Evolutionary conservation across 352 stramenopile species (phyloP).

Genomic region (Pythium volutum): DNA sequence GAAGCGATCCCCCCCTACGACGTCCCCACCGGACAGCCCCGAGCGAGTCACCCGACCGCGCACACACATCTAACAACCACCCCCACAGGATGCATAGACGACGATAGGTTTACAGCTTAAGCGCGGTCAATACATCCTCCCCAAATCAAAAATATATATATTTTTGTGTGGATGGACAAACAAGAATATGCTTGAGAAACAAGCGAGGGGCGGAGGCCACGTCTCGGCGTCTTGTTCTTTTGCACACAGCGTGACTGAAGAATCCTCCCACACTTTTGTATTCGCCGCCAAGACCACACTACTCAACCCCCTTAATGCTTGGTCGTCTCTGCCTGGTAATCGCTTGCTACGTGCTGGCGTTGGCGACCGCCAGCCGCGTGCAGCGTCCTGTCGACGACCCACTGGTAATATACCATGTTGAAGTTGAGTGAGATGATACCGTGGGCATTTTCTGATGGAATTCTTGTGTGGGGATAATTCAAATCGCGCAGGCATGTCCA

Average conservation of each 20-base stretch:
- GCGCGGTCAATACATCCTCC: too few relatives aligned
- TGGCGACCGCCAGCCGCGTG: neutral
- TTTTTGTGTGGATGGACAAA: neutral
- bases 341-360: neutral
- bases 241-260: neutral
- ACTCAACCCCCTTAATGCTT: neutral
- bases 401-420: slow-evolving; percentile 27
- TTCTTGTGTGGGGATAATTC: neutral
- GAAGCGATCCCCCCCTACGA: too few relatives aligned
- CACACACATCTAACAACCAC: too few relatives aligned
- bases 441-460: neutral
- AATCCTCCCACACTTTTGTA: neutral
- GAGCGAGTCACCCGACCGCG: too few relatives aligned
- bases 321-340: neutral
- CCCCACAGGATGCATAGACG: too few relatives aligned
- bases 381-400: slow-evolving; percentile 29
- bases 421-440: neutral
- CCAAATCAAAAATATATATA: slow-evolving; percentile 5
- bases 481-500: slow-evolving; percentile 35
- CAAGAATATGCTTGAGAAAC: neutral
- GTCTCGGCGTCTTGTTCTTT: slow-evolving; percentile 22
- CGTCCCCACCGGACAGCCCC: too few relatives aligned
- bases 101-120: too few relatives aligned
- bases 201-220: too few relatives aligned
- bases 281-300: too few relatives aligned